Percentiles rank a stretch among this genome's conserved stretches.
These are phyloP conservation scores for Dioszegia crocea DNA, from an alignment of 768 basidiomycete species.

Conservation along the genomic window DNA sequence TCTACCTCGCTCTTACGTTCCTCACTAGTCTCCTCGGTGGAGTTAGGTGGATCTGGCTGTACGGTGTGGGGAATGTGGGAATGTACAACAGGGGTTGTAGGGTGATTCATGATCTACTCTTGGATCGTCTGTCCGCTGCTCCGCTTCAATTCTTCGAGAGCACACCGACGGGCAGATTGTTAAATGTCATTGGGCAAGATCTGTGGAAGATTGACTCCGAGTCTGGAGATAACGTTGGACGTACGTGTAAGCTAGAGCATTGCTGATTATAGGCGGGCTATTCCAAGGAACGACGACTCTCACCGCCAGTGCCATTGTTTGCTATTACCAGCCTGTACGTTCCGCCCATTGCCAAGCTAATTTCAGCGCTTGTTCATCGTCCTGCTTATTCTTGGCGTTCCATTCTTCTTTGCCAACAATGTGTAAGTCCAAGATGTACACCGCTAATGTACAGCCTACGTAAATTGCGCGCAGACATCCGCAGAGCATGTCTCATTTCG, in stretches of 20 bases:
- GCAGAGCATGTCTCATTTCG: constrained; percentile 25
- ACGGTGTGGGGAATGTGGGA: constrained; percentile 34
- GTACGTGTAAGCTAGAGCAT: background rate
- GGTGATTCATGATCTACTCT: constrained; percentile 26
- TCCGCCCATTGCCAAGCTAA: background rate
- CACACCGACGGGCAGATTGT: constrained; percentile 38
- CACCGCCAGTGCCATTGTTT: constrained; percentile 13
- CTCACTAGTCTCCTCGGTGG: constrained; percentile 14
- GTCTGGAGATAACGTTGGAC: constrained; percentile 38
- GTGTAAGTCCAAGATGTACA: constrained; percentile 15
- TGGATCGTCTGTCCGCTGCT: constrained; percentile 24
- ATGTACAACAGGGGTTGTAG: constrained; percentile 28
- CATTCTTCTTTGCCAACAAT: constrained; percentile 25
- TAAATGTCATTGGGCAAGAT: constrained; percentile 45
- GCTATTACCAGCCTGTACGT: constrained; percentile 9
- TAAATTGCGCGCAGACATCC: constrained; percentile 37
- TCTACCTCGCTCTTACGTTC: constrained; percentile 22
- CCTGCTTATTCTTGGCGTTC: constrained; percentile 18
- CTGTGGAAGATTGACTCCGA: constrained; percentile 31
- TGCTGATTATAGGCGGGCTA: constrained; percentile 5
- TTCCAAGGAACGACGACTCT: constrained; percentile 13
- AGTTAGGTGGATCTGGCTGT: constrained; percentile 45
- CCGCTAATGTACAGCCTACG: constrained; percentile 16
- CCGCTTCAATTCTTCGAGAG: constrained; percentile 41
- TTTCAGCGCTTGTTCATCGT: constrained; percentile 19